Conservation (phyloP, 257 asterid genomes). For the Capsicum chinense region DNA sequence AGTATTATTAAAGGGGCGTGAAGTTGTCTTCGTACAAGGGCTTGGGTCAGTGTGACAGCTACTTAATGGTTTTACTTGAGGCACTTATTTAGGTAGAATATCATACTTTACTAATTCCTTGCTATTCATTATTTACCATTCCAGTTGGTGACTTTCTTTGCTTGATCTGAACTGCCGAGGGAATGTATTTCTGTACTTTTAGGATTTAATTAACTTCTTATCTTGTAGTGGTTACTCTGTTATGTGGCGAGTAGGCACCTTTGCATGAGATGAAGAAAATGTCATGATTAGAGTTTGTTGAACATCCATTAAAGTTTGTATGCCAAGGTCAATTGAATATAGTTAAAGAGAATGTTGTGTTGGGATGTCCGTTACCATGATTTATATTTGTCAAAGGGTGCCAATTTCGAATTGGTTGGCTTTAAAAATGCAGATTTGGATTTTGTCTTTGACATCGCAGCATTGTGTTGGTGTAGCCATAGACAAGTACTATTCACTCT, state of each 20-base stretch:
- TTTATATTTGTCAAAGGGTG: conserved; percentile 87
- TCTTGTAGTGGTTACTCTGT: conserved; percentile 36
- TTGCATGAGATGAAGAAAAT: conserved; percentile 44
- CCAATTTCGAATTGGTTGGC: conserved; percentile 99
- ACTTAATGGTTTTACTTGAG: conserved; percentile 9
- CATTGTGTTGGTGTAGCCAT: conserved; percentile 98
- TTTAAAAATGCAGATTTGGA: conserved; percentile 99
- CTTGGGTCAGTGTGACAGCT: neutral
- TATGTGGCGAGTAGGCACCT: conserved; percentile 38
- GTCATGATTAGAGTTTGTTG: conserved; percentile 46
- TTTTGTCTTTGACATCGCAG: conserved; percentile 84
- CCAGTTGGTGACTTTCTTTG: conserved; percentile 27
- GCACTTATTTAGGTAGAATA: conserved; percentile 6
- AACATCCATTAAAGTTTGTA: conserved; percentile 40
- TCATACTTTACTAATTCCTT: neutral
- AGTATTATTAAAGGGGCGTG: neutral
- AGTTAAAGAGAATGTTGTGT: conserved; percentile 70
- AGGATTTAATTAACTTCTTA: conserved; percentile 28
- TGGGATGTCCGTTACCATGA: conserved; percentile 90
- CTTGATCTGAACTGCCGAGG: conserved; percentile 23
- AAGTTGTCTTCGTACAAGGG: neutral
- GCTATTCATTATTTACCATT: conserved; percentile 21
- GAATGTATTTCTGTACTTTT: conserved; percentile 15
- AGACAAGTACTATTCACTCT: conserved; percentile 81
- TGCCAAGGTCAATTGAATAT: conserved; percentile 69